Conservation (phyloP, 495 filamentous ascomycete genomes). For the Rhypophila decipiens region DNA sequence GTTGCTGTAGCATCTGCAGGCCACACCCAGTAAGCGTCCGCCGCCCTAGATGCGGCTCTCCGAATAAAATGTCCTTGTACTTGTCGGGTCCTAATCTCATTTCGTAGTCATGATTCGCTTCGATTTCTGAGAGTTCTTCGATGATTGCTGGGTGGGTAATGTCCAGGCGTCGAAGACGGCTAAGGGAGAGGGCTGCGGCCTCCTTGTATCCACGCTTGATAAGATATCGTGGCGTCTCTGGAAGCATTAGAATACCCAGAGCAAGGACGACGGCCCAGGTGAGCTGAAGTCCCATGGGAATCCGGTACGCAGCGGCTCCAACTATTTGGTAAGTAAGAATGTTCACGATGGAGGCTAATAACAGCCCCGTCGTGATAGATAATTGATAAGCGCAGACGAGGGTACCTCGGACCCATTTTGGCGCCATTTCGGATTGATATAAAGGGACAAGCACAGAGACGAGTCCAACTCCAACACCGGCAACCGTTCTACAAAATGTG, state of each 20-base stretch:
- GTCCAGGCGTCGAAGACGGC: conserved; percentile 69
- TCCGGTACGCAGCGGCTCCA: conserved; percentile 67
- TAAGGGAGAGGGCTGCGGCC: conserved; percentile 64
- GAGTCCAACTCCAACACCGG: conserved; percentile 79
- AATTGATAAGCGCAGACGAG: conserved; percentile 87
- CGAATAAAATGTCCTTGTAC: conserved; percentile 66
- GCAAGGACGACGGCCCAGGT: conserved; percentile 74
- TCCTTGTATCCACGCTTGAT: conserved; percentile 71
- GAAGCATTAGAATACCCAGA: conserved; percentile 66
- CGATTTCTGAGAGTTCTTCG: conserved; percentile 79
- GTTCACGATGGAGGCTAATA: conserved; percentile 78
- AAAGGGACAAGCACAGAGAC: conserved; percentile 76
- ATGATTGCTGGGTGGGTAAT: conserved; percentile 67
- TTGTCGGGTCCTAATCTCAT: conserved; percentile 64
- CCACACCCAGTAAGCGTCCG: conserved; percentile 50
- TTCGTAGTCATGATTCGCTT: conserved; percentile 86
- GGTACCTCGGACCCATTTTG: conserved; percentile 89
- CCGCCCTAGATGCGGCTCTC: conserved; percentile 49
- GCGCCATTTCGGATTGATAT: conserved; percentile 87
- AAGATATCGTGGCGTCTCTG: conserved; percentile 82
- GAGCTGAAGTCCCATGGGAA: conserved; percentile 81
- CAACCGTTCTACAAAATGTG: conserved; percentile 47
- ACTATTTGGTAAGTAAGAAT: conserved; percentile 62
- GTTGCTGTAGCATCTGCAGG: conserved; percentile 55
- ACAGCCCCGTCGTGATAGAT: conserved; percentile 77